Percentiles rank a stretch among this genome's conserved stretches.
Evolutionary conservation across 139 green algal species (phyloP).

Genomic region (Dunaliella primolecta): DNA sequence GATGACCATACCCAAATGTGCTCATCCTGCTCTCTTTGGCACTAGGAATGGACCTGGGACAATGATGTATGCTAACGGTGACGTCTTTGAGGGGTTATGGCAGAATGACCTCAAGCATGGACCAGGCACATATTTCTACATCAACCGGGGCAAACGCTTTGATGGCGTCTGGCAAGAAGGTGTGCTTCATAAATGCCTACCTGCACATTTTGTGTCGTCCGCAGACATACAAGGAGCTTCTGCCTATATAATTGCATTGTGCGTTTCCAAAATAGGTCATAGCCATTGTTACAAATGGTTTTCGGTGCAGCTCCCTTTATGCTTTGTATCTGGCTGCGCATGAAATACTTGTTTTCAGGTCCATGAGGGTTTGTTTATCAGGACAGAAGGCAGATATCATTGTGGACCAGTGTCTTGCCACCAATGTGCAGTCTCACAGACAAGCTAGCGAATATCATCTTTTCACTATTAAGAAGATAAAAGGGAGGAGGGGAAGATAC

Average conservation of each 20-base stretch:
- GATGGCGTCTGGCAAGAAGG: slow-evolving; percentile 22
- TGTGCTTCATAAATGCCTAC: not conserved
- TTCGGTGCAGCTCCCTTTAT: not conserved
- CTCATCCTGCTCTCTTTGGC: no score
- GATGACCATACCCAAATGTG: no score
- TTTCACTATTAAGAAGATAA: no score
- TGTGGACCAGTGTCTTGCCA: no score
- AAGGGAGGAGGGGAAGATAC: no score
- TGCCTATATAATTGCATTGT: not conserved
- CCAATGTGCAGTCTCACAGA: no score
- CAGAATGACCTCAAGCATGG: slow-evolving; percentile 65
- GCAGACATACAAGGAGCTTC: not conserved
- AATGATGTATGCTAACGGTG: slow-evolving; percentile 60
- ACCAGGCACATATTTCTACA: slow-evolving; percentile 58
- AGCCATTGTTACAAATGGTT: not conserved
- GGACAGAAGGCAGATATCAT: no score
- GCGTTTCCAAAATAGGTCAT: not conserved
- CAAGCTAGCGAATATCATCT: no score
- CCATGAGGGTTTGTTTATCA: no score
- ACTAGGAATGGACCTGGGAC: slow-evolving; percentile 59
- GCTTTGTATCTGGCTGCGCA: not conserved
- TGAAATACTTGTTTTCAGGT: no score
- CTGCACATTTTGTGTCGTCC: not conserved
- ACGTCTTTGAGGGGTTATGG: slow-evolving; percentile 68
- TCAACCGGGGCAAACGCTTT: slow-evolving; percentile 39